Conservation (phyloP, 192 early-diverging fungal species). For the Dissophora ornata region DNA sequence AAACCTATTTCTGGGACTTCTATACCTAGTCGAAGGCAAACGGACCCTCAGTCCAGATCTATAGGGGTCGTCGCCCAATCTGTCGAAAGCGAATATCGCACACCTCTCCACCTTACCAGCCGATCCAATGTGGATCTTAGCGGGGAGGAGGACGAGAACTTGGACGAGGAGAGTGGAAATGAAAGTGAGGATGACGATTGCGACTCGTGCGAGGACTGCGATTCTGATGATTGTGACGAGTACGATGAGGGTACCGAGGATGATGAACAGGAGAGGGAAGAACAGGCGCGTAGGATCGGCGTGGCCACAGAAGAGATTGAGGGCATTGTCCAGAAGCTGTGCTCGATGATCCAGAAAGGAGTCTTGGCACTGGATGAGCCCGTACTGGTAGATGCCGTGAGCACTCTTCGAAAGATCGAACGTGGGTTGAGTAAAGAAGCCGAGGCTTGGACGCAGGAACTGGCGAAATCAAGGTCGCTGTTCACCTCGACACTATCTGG, state of each 20-base stretch:
- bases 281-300: slow-evolving; percentile 37
- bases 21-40: slow-evolving; percentile 4
- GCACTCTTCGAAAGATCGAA: slow-evolving; percentile 42
- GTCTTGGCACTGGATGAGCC: slow-evolving; percentile 44
- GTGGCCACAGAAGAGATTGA: slow-evolving; percentile 41
- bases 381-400: slow-evolving; percentile 35
- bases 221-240: slow-evolving; percentile 14
- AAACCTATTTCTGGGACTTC: neutral
- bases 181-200: slow-evolving; percentile 1
- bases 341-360: slow-evolving; percentile 42
- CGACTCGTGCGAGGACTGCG: neutral
- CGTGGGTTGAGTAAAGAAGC: slow-evolving; percentile 27
- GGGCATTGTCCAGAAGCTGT: slow-evolving; percentile 50
- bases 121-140: neutral
- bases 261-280: slow-evolving; percentile 31
- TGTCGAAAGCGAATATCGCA: slow-evolving; percentile 39
- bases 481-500: slow-evolving; percentile 15
- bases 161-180: neutral
- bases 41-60: neutral
- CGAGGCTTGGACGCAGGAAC: slow-evolving; percentile 4
- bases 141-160: neutral
- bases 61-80: slow-evolving; percentile 7
- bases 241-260: slow-evolving; percentile 1
- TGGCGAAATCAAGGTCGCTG: slow-evolving; percentile 17
- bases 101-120: slow-evolving; percentile 6